Evolutionary conservation across 129 eudicot genomes (phyloP), one percentile per base, ranked within the genome.

Genomic region (Flaveria bidentis): DNA sequence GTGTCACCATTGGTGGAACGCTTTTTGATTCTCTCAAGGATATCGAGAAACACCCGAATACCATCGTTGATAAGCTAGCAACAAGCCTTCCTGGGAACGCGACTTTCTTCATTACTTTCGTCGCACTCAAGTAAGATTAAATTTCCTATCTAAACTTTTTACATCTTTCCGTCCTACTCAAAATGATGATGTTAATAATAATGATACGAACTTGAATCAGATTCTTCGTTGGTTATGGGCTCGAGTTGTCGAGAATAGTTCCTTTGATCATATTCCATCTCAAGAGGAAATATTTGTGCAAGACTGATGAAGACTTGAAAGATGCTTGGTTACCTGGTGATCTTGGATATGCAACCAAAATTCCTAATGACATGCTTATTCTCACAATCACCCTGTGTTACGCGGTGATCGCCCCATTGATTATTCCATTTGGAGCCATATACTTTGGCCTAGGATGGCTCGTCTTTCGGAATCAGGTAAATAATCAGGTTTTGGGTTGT

Each of bases 381-480:
- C 25, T 91, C 72, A 89, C 97, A 2, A 69, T 95, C 42, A 88
- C 84, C 57, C 84, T 95, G 12, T 91, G 96, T 84, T 95, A 95
- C 84, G 85, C 88, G 1, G 92, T 89, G 6, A 89, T 95, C 50
- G 91, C 99, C 57, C 99, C 99, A 30, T 66, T 95, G 4, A 95
- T 95, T 16, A 73, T 95, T 70, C 92, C 91, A 4, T 95, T 95
- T 66, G 99, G 97, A 6, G 99, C 88, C 7, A 22, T 87, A 13
- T 95, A 95, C 88, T 95, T 95, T 20, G 99, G 90, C 57, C 71
- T 95, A 64, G 99, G 97, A 73, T 95, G 99, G 99, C 92, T 95
- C 0, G 74, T 95, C 72, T 88, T 84, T 15, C 84, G 97, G 12
- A 95, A 95, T 84, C 97, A 95, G 99, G 99, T 91, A 65, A 58